Percentiles rank a stretch among this genome's conserved stretches.
These are phyloP conservation scores for Skeletonema tropicum DNA, from an alignment of 108 stramenopile genomes.

Conservation along the genomic window DNA sequence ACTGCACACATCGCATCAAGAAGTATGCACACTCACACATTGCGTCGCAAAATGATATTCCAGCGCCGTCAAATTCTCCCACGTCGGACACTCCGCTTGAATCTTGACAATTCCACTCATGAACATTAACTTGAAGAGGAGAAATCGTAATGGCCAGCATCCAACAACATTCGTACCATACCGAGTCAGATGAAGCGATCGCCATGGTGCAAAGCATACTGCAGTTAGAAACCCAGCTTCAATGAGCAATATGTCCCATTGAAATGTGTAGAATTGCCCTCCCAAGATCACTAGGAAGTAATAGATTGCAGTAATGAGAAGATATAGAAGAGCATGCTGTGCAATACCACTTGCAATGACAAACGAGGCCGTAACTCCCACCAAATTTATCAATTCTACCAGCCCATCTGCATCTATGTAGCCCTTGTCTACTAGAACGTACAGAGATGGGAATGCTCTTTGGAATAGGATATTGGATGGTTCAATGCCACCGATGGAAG, in stretches of 20 bases:
- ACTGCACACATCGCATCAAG: too few species aligned
- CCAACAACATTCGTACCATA: not conserved
- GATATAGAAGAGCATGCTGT: slow-evolving; percentile 48
- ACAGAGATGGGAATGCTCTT: slow-evolving; percentile 16
- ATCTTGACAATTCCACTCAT: slow-evolving; percentile 82
- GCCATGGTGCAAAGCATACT: slow-evolving; percentile 56
- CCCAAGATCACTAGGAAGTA: slow-evolving; percentile 37
- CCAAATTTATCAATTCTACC: slow-evolving; percentile 36
- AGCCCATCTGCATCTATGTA: slow-evolving; percentile 43
- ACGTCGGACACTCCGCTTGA: slow-evolving; percentile 72
- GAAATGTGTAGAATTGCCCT: slow-evolving; percentile 70
- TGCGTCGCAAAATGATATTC: slow-evolving; percentile 83
- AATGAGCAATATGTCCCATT: slow-evolving; percentile 82
- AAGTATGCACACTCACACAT: slow-evolving; percentile 20
- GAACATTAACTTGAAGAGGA: slow-evolving; percentile 77
- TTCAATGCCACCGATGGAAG: too few species aligned
- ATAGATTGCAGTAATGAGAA: slow-evolving; percentile 41
- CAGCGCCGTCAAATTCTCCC: slow-evolving; percentile 71
- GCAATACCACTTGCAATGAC: slow-evolving; percentile 17
- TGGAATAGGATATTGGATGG: too few species aligned
- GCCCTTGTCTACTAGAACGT: not conserved
- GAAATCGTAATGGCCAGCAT: slow-evolving; percentile 58
- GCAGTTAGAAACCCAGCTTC: slow-evolving; percentile 61
- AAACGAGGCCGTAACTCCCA: slow-evolving; percentile 17
- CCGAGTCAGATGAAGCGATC: not conserved